These are phyloP conservation scores for Cutaneotrichosporon daszewskae DNA, from an alignment of 1,284 basidiomycete genomes.

Conservation along the genomic window DNA sequence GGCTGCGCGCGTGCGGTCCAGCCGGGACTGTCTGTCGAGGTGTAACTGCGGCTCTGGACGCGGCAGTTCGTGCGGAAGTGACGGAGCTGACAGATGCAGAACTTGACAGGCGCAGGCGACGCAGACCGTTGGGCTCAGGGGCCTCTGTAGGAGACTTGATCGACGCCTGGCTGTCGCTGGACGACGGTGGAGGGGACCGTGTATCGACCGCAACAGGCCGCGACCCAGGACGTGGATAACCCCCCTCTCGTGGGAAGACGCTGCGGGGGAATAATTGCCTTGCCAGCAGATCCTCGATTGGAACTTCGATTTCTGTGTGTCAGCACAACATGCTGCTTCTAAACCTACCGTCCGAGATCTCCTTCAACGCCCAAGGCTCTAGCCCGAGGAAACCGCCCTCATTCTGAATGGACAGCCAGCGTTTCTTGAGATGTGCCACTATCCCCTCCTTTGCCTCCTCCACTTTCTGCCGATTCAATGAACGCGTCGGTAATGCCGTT, in stretches of 20 bases:
- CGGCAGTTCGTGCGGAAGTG: conserved; percentile 5
- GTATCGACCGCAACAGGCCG: too few relatives aligned
- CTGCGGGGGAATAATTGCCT: conserved; percentile 23
- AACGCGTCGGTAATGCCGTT: conserved; percentile 61
- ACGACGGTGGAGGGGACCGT: too few relatives aligned
- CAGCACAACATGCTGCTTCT: not conserved
- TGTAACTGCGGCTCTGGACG: conserved; percentile 1
- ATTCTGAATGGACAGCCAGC: conserved; percentile 69
- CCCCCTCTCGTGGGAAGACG: not conserved
- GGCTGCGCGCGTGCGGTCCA: conserved; percentile 26
- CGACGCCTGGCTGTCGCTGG: too few relatives aligned
- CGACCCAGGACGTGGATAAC: not conserved
- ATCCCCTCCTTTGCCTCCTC: conserved; percentile 67
- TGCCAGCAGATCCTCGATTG: conserved; percentile 64
- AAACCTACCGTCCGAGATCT: conserved; percentile 69
- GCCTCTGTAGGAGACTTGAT: too few relatives aligned
- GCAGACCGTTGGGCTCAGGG: conserved; percentile 25
- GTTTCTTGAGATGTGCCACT: conserved; percentile 50
- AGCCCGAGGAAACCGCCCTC: conserved; percentile 73
- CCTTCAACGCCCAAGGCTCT: conserved; percentile 79
- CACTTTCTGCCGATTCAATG: conserved; percentile 59
- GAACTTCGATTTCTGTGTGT: conserved; percentile 66
- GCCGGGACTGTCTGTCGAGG: conserved; percentile 3
- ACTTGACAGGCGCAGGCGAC: conserved; percentile 28
- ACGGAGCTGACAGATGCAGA: conserved; percentile 28